phyloP scores from a whole-genome alignment of 805 yeast species.

The Wickerhamiella siamensis region DNA sequence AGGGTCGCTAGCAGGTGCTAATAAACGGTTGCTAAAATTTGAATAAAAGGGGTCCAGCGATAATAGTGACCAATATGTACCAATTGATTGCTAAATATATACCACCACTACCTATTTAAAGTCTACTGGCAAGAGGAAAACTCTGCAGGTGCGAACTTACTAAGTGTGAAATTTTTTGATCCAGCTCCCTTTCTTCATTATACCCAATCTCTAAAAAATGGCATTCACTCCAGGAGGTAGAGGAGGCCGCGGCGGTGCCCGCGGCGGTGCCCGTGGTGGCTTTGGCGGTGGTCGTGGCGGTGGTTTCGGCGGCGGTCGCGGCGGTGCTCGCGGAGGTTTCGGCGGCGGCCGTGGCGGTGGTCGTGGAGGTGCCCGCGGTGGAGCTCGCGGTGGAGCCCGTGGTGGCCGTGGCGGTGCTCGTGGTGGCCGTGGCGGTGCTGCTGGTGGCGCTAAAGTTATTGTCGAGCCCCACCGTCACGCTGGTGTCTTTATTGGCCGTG shows the following conservation, averaged over 20 bases:
- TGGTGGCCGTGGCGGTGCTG: slow-evolving; percentile 42
- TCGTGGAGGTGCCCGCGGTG: slow-evolving; percentile 35
- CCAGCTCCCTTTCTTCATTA: not conserved
- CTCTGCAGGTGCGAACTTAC: not conserved
- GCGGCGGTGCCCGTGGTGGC: slow-evolving; percentile 31
- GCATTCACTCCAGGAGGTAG: slow-evolving; percentile 54
- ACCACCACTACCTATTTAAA: too few species aligned
- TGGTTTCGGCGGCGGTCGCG: slow-evolving; percentile 41
- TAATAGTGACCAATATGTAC: too few species aligned
- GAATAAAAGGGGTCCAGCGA: too few species aligned
- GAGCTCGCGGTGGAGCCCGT: slow-evolving; percentile 33
- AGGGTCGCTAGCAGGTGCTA: too few species aligned
- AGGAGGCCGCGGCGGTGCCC: slow-evolving; percentile 37
- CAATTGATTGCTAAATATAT: too few species aligned
- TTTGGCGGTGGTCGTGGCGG: slow-evolving; percentile 36
- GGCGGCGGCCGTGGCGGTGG: slow-evolving; percentile 25
- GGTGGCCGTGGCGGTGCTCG: slow-evolving; percentile 44
- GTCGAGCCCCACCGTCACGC: slow-evolving; percentile 98
- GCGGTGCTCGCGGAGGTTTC: slow-evolving; percentile 24
- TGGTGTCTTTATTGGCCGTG: slow-evolving; percentile 97
- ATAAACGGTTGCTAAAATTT: too few species aligned
- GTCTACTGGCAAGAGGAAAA: too few species aligned
- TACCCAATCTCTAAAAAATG: slow-evolving; percentile 31
- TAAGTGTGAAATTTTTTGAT: slow-evolving; percentile 2
- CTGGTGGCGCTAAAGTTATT: slow-evolving; percentile 81